phyloP scores from a whole-genome alignment of 140 eudicot species.

The Anethum foeniculum region DNA sequence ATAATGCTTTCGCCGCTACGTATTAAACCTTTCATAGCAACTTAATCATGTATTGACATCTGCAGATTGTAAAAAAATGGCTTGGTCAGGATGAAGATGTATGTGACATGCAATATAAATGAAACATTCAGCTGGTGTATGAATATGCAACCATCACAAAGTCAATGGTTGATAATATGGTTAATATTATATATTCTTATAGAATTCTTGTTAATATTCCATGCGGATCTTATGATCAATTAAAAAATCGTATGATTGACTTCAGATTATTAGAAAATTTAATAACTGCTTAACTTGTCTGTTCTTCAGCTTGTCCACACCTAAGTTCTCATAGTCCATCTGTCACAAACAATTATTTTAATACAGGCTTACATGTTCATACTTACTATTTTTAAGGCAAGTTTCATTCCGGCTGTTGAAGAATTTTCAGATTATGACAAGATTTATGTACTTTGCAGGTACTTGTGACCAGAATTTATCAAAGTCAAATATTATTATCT shows the following conservation, averaged over 20 bases:
- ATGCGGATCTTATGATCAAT: neutral
- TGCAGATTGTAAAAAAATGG: neutral
- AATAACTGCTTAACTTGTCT: neutral
- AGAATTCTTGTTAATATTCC: neutral
- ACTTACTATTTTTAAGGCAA: neutral
- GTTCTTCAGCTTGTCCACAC: neutral
- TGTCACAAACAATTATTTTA: neutral
- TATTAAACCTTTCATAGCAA: neutral
- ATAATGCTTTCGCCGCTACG: neutral
- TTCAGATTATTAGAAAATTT: neutral
- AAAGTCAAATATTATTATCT: too few relatives aligned
- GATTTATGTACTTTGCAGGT: neutral
- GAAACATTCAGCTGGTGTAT: neutral
- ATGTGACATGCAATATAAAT: neutral
- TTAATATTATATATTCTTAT: neutral
- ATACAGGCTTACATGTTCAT: neutral
- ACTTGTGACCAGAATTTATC: neutral
- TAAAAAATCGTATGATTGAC: neutral
- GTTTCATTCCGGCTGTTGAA: neutral
- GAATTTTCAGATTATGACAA: neutral
- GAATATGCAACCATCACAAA: neutral
- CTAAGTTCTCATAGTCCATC: neutral
- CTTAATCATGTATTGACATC: neutral
- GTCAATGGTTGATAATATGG: neutral
- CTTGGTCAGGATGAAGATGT: neutral